These are phyloP conservation scores for Colletotrichum simmondsii DNA, from an alignment of 2,329 filamentous ascomycete species.

Conservation along the genomic window DNA sequence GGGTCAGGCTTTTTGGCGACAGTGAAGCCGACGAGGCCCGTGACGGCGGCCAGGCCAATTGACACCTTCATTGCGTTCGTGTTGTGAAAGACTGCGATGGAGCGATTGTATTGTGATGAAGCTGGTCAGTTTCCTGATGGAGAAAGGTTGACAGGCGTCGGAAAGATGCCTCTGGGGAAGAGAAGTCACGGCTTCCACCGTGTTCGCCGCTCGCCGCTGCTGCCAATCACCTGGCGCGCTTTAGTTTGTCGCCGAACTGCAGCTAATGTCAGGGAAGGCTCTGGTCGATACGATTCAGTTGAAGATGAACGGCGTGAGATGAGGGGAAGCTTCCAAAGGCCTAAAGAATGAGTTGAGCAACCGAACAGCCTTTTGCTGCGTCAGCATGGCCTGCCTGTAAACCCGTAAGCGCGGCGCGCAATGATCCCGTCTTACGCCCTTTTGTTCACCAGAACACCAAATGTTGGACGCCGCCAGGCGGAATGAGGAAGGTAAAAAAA, in stretches of 20 bases:
- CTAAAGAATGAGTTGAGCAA: not conserved
- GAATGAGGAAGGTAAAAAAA: conserved; percentile 4
- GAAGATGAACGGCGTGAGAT: not conserved
- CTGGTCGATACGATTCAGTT: not conserved
- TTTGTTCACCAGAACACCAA: not conserved
- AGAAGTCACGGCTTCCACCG: not conserved
- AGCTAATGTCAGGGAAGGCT: not conserved
- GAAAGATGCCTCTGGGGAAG: not conserved
- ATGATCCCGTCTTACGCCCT: not conserved
- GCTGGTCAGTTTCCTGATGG: no score
- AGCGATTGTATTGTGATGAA: not conserved
- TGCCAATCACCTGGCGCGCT: not conserved
- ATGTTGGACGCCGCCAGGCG: not conserved
- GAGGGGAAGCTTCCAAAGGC: not conserved
- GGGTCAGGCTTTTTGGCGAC: not conserved
- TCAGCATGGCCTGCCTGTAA: conserved; percentile 16
- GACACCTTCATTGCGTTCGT: not conserved
- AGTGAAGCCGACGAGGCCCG: conserved; percentile 1
- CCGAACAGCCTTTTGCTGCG: not conserved
- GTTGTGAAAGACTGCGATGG: not conserved
- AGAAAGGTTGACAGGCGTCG: not conserved
- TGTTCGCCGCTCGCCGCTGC: not conserved
- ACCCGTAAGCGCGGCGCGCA: not conserved
- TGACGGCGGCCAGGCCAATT: not conserved
- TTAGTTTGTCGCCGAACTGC: not conserved